Conservation (phyloP, 2,329 filamentous ascomycete genomes). For the Colletotrichum chrysophilum region DNA sequence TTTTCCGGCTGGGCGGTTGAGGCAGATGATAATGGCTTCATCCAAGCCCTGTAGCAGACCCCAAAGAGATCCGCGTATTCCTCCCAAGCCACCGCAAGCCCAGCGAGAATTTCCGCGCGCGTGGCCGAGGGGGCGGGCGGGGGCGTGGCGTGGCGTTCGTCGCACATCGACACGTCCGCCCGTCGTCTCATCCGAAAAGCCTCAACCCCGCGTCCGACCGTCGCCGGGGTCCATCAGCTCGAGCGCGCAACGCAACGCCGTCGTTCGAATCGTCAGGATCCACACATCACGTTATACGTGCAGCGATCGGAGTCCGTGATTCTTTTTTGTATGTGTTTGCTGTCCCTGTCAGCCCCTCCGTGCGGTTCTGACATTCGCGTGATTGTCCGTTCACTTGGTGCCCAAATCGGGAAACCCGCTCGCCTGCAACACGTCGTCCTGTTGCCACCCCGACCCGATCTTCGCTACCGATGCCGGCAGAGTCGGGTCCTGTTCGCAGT, state of each 20-base stretch:
- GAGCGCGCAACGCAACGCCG: neutral
- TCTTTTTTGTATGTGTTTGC: neutral
- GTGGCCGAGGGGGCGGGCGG: neutral
- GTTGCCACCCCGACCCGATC: neutral
- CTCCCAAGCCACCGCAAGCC: neutral
- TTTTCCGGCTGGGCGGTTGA: neutral
- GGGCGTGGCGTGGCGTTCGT: neutral
- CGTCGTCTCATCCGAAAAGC: neutral
- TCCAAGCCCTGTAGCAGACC: neutral
- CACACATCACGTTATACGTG: neutral
- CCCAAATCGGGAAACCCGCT: neutral
- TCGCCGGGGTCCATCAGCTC: neutral
- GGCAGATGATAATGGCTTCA: neutral
- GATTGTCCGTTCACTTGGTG: neutral
- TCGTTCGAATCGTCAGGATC: neutral
- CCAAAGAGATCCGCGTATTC: neutral
- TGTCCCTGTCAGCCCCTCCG: neutral
- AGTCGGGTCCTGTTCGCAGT: slow-evolving; percentile 11
- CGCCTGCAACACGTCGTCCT: neutral
- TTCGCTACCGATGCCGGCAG: slow-evolving; percentile 7
- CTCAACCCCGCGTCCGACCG: neutral
- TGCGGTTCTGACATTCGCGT: neutral
- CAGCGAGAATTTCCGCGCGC: neutral
- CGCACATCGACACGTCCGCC: neutral
- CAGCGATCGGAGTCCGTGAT: neutral